Conservation (phyloP, 2,329 filamentous ascomycete species). For the Pyrenochaeta sp. region DNA sequence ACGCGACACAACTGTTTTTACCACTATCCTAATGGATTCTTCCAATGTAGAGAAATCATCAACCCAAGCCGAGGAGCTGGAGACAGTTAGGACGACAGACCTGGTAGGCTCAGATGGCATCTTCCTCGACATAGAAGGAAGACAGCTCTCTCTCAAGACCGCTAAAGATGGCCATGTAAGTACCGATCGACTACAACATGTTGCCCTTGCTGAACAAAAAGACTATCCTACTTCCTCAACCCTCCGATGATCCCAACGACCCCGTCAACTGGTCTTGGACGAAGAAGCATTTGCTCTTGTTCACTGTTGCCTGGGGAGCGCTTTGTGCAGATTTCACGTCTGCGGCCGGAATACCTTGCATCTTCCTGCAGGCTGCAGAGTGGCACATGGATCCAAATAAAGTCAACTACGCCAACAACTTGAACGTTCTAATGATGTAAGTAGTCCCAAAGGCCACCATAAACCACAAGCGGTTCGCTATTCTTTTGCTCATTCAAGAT, state of each 20-base stretch:
- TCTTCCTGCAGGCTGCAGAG: constrained; percentile 17
- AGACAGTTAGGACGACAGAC: not conserved
- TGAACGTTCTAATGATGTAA: constrained; percentile 14
- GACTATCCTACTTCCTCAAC: not conserved
- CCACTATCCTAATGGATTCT: not conserved
- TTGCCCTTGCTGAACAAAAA: not conserved
- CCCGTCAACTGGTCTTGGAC: constrained; percentile 42
- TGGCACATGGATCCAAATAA: constrained; percentile 9
- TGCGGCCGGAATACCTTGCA: constrained; percentile 22
- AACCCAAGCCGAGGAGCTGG: not conserved
- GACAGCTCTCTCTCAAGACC: not conserved
- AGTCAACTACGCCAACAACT: constrained; percentile 3
- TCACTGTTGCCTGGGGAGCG: constrained; percentile 22
- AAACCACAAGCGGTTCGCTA: too few relatives aligned
- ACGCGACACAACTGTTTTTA: not conserved
- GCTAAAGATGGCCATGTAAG: constrained; percentile 1
- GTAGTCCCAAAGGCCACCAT: not conserved
- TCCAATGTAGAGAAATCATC: not conserved
- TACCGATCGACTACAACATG: not conserved
- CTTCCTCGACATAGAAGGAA: not conserved
- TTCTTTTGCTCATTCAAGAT: not conserved
- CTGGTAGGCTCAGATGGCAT: not conserved
- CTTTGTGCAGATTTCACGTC: constrained; percentile 27
- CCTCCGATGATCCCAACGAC: not conserved
- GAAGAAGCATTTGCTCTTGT: constrained; percentile 35